A percentile compares a stretch with the other conserved stretches of the same genome.
phyloP scores from a whole-genome alignment of 176 grass and related monocot species.

The Aegilops tauschii region DNA sequence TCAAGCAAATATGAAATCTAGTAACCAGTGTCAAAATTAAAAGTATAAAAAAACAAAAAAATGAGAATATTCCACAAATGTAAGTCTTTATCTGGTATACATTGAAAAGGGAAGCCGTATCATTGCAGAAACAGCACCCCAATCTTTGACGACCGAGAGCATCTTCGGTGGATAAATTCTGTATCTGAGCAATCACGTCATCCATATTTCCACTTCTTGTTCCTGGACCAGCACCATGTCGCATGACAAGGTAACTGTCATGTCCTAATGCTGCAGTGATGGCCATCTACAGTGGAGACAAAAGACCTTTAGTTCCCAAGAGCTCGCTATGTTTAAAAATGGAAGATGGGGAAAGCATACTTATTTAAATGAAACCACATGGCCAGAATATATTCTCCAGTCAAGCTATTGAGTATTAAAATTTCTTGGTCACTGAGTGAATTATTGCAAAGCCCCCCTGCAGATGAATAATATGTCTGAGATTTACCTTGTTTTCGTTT shows the following conservation, averaged over 20 bases:
- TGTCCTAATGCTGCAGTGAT: constrained; percentile 71
- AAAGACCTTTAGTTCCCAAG: constrained; percentile 29
- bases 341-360: not conserved
- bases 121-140: constrained; percentile 88
- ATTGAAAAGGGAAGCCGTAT: constrained; percentile 54
- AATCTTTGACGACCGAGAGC: constrained; percentile 46
- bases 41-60: not conserved
- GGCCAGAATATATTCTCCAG: not conserved
- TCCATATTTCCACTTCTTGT: constrained; percentile 21
- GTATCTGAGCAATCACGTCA: constrained; percentile 29
- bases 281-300: constrained; percentile 53
- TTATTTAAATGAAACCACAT: constrained; percentile 5
- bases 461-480: not conserved
- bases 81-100: constrained; percentile 35
- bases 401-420: not conserved
- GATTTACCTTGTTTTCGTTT: constrained; percentile 76
- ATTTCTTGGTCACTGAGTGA: not conserved
- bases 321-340: not conserved
- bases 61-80: not conserved
- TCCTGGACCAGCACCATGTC: constrained; percentile 76
- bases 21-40: not conserved
- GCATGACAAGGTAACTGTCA: constrained; percentile 94
- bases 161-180: constrained; percentile 43
- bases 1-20: not conserved
- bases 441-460: constrained; percentile 1